Evolutionary conservation across 495 filamentous ascomycete species (phyloP), one percentile per base, ranked within the genome.

Genomic region (Aspergillus bridgeri): DNA sequence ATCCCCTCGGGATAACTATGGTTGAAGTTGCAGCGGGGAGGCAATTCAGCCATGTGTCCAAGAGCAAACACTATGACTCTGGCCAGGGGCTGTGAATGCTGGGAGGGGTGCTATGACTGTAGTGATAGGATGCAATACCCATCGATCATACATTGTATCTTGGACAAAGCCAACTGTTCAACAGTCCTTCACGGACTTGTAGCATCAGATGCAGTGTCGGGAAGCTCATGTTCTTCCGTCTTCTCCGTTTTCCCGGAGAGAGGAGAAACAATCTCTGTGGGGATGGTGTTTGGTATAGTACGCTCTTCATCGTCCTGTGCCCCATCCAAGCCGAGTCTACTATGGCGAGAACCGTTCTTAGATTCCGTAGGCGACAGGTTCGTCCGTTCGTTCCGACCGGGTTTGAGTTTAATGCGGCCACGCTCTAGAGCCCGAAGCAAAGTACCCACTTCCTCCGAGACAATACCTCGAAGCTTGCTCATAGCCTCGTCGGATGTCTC

Each of bases 401-500:
- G 65, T 56, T 71, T 70, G 33, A 74, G 45, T 53, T 69, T 63
- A 29, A 69, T 56, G 21, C 65, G 68, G 17, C 74, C 74, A n/a
- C 69, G 66, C 48, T 77, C 74, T 22, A 77, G 49, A 13, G 71
- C 71, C 21, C 72, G 74, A 11, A 77, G 61, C 5, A 77, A 57
- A 4, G 62, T 62, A 17, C 65, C 62, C 46, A 77, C 65, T 47
- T 76, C 74, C n/a, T 71, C 64, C 1, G 72, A 73, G 33, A 71
- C 68, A 23, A 77, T 65, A 0, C 72, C 70, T n/a, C 66, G 70
- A 24, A 77, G 64, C 45, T 74, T 77, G 58, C 64, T 67, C 62
- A 70, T 73, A 0, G 69, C 63, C 45, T 72, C 69, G 13, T 77
- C 74, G 20, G 74, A 77, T 7, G 68, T 61, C 51, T 77, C 74